These are phyloP conservation scores for Nicotiana tabacum DNA, from an alignment of 257 asterid genomes.

Conservation along the genomic window DNA sequence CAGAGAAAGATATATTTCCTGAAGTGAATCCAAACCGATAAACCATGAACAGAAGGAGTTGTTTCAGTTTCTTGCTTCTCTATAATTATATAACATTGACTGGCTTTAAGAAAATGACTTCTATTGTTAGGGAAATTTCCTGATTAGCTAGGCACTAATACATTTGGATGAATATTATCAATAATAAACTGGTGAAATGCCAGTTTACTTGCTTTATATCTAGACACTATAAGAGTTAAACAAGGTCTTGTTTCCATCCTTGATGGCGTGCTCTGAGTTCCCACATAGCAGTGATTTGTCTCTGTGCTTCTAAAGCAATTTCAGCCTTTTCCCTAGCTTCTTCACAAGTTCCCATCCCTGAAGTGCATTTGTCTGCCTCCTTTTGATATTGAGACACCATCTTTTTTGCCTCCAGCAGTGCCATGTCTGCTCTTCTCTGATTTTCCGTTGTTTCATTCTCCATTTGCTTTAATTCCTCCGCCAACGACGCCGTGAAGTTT, in stretches of 20 bases:
- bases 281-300: conserved; percentile 17
- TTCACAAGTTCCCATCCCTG: conserved; percentile 53
- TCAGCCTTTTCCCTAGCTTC: conserved; percentile 54
- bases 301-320: conserved; percentile 22
- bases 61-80: not conserved
- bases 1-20: not conserved
- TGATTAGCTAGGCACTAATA: too few species aligned
- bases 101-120: not conserved
- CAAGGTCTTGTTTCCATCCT: conserved; percentile 14
- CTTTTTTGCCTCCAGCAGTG: conserved; percentile 25
- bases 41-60: not conserved
- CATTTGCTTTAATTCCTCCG: conserved; percentile 12
- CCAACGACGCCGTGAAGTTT: conserved; percentile 9
- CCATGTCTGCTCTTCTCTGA: conserved; percentile 11
- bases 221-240: not conserved
- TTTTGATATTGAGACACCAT: conserved; percentile 42
- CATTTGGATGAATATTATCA: not conserved
- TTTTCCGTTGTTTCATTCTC: conserved; percentile 13
- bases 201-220: not conserved
- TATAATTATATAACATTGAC: not conserved
- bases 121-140: not conserved
- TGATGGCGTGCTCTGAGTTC: conserved; percentile 17
- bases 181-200: not conserved
- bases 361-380: conserved; percentile 57
- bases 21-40: not conserved